Evolutionary conservation across 257 asterid species (phyloP).

Genomic region (Perilla frutescens): DNA sequence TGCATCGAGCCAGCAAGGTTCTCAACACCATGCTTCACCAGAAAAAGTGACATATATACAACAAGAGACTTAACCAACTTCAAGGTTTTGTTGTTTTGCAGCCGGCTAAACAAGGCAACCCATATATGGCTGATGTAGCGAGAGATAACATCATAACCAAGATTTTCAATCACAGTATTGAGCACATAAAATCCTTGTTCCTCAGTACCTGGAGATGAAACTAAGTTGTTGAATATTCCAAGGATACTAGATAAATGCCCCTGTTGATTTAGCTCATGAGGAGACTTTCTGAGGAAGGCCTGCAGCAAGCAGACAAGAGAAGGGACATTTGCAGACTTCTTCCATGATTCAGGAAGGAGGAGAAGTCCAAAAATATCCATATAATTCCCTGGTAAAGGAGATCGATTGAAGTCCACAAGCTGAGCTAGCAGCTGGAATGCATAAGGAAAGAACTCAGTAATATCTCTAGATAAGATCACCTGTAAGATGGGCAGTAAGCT

Average conservation of each 20-base stretch:
- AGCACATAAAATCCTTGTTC: conserved; percentile 96
- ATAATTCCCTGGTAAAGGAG: conserved; percentile 72
- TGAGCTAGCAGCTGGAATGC: conserved; percentile 93
- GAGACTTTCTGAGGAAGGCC: conserved; percentile 92
- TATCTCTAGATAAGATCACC: conserved; percentile 66
- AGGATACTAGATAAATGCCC: conserved; percentile 71
- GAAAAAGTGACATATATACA: conserved; percentile 84
- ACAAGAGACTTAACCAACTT: conserved; percentile 79
- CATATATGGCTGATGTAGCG: conserved; percentile 70
- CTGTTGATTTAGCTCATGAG: conserved; percentile 80
- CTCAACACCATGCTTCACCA: conserved; percentile 76
- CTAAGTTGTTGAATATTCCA: conserved; percentile 73
- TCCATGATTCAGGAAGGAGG: conserved; percentile 85
- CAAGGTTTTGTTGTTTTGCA: conserved; percentile 62
- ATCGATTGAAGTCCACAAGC: conserved; percentile 81
- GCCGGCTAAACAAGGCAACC: conserved; percentile 72
- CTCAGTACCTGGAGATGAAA: conserved; percentile 70
- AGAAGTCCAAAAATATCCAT: conserved; percentile 79
- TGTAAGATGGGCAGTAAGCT: conserved; percentile 77
- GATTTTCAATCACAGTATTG: conserved; percentile 87
- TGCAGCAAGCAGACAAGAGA: conserved; percentile 90
- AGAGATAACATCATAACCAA: conserved; percentile 72
- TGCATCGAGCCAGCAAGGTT: conserved; percentile 75
- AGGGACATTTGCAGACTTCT: conserved; percentile 84
- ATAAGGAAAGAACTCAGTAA: conserved; percentile 87